Evolutionary conservation across 306 rosid species (phyloP), one percentile per base, ranked within the genome.

Genomic region (Styphnolobium japonicum): DNA sequence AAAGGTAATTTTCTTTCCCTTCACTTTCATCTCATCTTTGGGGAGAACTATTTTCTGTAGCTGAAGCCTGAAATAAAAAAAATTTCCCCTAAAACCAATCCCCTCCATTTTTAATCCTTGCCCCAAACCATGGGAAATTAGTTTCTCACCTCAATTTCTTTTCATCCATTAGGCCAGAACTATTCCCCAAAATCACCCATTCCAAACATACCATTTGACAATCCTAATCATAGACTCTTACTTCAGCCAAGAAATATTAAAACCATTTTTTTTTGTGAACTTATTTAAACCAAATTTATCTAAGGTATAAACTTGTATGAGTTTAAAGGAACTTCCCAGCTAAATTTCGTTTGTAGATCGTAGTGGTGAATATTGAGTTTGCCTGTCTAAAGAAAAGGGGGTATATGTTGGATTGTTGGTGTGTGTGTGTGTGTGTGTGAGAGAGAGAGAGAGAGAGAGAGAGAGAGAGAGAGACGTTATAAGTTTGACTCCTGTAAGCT

Each of bases 401-500:
- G 15, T 36, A 19, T 60, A 36, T 34, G 14, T 71, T 75, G 53
- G 56, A 42, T 11, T 4, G 37, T 12, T n/a, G n/a, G 40, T 22
- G 64, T 21, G 49, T 29, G 75, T 51, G 55, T 3, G 57, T 7
- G 49, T 0, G 53, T 12, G 67, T 2, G 39, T 7, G 77, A 9
- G 73, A 0, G 68, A 2, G 67, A 8, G 40, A 3, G 67, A 12
- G 74, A 29, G 58, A 48, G 67, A 65, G 85, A 63, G 81, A 43
- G 84, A 82, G 86, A 77, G 83, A 74, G 81, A 75, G 85, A 78
- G 66, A 61, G 67, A 94, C 98, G 98, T 92, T 87, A 95, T 92
- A 46, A 95, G 97, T 86, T 95, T 92, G 88, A 92, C 97, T 91
- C 98, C 98, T 2, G 98, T 87, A 37, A 82, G 95, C 83, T 85